Base-by-base conservation (phyloP, 1,284 basidiomycete genomes). In the Thelephora terrestris region DNA sequence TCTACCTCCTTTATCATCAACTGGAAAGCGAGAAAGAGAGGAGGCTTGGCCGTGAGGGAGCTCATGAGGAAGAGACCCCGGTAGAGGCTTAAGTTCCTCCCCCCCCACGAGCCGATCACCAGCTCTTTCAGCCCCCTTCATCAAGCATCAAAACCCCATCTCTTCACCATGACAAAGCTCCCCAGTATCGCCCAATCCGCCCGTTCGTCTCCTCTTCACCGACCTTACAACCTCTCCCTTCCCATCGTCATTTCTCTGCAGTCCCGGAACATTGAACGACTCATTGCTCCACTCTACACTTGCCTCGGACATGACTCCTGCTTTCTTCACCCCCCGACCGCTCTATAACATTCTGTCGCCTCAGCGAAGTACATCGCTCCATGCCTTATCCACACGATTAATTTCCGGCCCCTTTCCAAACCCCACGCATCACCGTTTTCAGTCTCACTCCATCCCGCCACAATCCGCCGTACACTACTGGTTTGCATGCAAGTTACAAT, bases 1-100 rank as follows among this genome's bases (percentile, higher is more conserved):
- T 99, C 48, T 98, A 95, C 76, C 72, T 99, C 55, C 78, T 99
- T 52, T 99, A 99, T 74, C 95, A 96, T 62, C 92, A 95, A 65
- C 74, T 96, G 57, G 93, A 96, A 71, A 92, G 84, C 62, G 91
- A 95, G 77, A 95, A 95, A 73, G 90, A 93, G 70, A 77, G 91
- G 64, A 76, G 91, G 60, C 86, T 91, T 51, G 86, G 85, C 47
- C 74, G 83, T 56, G 85, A 89, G 63, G 74, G 77, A 60, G 80
- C 85, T 63, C 79, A 83, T 61, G 73, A 81, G 54, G 65, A 68
- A 49, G 64, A 66, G 48, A 29, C 39, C 20, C 39, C 20, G 25
- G 39, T 21, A 12, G 39, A 42, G 25, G 39, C 39, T 25, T 42
- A 42, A n/a, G 29, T 32, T 32, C 7, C 12, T 12, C 14, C 14